Base-by-base conservation (phyloP, 2,329 filamentous ascomycete genomes). In the Lecanoromycetidae sp. region DNA sequence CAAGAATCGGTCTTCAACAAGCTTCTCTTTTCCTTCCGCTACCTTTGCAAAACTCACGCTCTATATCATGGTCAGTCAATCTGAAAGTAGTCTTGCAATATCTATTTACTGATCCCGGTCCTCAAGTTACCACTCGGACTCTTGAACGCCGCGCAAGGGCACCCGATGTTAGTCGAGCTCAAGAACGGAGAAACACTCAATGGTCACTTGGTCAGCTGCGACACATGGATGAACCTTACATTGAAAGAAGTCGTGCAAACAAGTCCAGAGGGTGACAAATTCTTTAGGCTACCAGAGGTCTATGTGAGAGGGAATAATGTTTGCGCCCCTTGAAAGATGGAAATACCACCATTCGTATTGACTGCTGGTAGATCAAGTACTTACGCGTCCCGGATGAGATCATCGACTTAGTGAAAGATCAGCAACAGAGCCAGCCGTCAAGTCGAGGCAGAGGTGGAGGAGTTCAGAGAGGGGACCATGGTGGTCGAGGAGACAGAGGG, bases 201-300 rank as follows among this genome's bases (percentile, higher is more conserved):
- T 69, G 91, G 91, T 54, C 87, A 95, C 62, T 74, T 98, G 50
- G 84, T 95, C 65, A 87, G 83, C 66, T 98, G 90, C 79, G 91
- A 98, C 66, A 98, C 90, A 40, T 98, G 91, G 87, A 98, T 98
- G 91, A 98, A 98, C 70, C 71, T 98, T 57, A 96, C 90, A 2
- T 70, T 98, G 56, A 94, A 91, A 66, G 91, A 96, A 66, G 93
- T 98, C 19, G 86, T 96, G 29, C 90, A 96, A 68, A 96, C 91
- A 15, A 94, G 84, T 62, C 81, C 90, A 20, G 90, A 96, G 60
- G 91, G 87, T 53, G 88, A 96, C 66, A 88, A 84, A 62, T 98
- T 98, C 66, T 83, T 87, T 65, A 77, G 87, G 61, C 70, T 98
- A 66, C 82, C 87, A 29, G 93, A 98, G 65, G 87, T 90, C 49